Evolutionary conservation across 2,329 filamentous ascomycete species (phyloP), one percentile per base, ranked within the genome.

Genomic region (Colletotrichum sp.): DNA sequence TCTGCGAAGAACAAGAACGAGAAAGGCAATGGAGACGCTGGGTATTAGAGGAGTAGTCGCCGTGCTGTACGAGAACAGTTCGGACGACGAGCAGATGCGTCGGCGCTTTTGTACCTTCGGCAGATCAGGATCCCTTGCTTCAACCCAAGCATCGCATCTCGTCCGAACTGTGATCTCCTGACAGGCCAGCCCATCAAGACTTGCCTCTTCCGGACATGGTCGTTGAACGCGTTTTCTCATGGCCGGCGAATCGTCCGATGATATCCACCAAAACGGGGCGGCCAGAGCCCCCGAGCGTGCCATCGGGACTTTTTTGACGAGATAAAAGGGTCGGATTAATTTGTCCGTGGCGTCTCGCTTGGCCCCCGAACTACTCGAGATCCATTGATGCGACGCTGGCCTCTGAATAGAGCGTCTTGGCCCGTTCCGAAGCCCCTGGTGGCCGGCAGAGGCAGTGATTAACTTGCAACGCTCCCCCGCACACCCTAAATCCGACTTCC

Each of bases 391-490:
- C 36, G 28, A 70, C 57, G 67, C 36, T 34, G 36, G 28, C 12
- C 36, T 24, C 55, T 32, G 16, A 26, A 63, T 13, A 32, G 28
- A 34, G 57, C 57, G 30, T 70, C 67, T 63, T 70, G 67, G 57
- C 67, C 67, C 57, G 67, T 52, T 32, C 67, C 30, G 21, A 9
- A 24, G 34, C 32, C 55, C 43, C 43, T 48, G 43, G 43, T n/a
- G 43, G 43, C 43, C 24, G 26, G 57, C 67, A 34, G 52, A 52
- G 34, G 26, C 34, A n/a, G 16, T 61, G 18, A 63, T 48, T 18
- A 48, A 26, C 48, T 55, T 63, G 67, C 57, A 52, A 70, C 67
- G 67, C 26, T 70, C 67, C 67, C 67, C 67, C 57, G 67, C 67
- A 13, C 36, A 10, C 18, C 18, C 15, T 24, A 34, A 32, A 26